Evolutionary conservation across 164 flowering plant species (phyloP).

Genomic region (Nelumbo lutea): DNA sequence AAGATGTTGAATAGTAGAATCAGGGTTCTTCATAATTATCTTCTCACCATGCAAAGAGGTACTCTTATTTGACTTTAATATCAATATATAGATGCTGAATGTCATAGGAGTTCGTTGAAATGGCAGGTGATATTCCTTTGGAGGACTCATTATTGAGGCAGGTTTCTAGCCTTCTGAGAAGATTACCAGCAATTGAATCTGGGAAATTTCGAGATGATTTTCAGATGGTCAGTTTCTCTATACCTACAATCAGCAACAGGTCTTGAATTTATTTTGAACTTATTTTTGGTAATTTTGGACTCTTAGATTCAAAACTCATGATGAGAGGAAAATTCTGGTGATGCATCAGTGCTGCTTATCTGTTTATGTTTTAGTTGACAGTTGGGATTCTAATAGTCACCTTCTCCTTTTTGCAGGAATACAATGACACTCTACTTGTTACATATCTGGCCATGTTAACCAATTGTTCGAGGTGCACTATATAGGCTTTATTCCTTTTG

Average conservation of each 20-base stretch:
- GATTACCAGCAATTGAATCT: constrained; percentile 88
- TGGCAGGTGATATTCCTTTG: constrained; percentile 75
- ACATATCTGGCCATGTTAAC: constrained; percentile 92
- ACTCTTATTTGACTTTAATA: constrained; percentile 1
- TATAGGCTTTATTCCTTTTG: neutral
- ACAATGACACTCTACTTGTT: constrained; percentile 80
- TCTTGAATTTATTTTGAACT: neutral
- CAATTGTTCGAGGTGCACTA: constrained; percentile 79
- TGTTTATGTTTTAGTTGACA: too few species aligned
- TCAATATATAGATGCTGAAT: too few species aligned
- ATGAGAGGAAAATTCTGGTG: too few species aligned
- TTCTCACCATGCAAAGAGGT: constrained; percentile 91
- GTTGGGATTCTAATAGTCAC: too few species aligned
- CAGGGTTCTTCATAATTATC: constrained; percentile 79
- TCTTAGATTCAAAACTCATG: too few species aligned
- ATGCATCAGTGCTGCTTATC: too few species aligned
- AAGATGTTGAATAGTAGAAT: constrained; percentile 95
- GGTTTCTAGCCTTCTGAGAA: constrained; percentile 86
- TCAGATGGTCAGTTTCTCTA: constrained; percentile 65
- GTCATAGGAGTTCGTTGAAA: neutral
- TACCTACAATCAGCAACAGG: neutral
- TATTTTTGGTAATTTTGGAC: neutral
- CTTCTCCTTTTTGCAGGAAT: constrained; percentile 50
- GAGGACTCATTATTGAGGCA: constrained; percentile 86
- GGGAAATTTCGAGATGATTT: constrained; percentile 93